phyloP scores from a whole-genome alignment of 306 rosid species.

The Alnus glutinosa region DNA sequence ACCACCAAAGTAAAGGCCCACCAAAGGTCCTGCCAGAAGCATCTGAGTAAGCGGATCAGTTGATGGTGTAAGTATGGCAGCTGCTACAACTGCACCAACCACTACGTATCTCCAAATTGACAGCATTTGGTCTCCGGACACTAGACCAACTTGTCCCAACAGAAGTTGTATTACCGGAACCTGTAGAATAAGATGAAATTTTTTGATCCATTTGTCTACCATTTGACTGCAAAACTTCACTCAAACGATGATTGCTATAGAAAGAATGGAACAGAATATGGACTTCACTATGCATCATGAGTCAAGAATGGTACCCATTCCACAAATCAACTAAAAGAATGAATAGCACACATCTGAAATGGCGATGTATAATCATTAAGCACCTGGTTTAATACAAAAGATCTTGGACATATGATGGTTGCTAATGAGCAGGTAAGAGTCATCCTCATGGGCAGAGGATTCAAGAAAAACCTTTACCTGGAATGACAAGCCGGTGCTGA shows the following conservation, averaged over 20 bases:
- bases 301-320: neutral
- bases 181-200: constrained; percentile 39
- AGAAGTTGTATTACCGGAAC: constrained; percentile 85
- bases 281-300: neutral
- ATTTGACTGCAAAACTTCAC: constrained; percentile 3
- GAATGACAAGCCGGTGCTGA: constrained; percentile 98
- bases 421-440: constrained; percentile 2
- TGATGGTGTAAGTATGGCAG: constrained; percentile 85
- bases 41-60: constrained; percentile 89
- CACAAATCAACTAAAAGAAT: neutral
- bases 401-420: neutral
- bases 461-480: constrained; percentile 60
- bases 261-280: neutral
- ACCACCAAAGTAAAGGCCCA: constrained; percentile 90
- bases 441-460: neutral
- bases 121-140: constrained; percentile 89
- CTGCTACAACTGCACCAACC: constrained; percentile 91
- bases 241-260: neutral
- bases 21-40: constrained; percentile 79
- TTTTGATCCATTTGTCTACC: neutral
- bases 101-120: constrained; percentile 97
- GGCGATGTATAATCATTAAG: no score
- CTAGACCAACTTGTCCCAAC: constrained; percentile 83
- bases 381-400: neutral
- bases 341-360: neutral